Conservation (phyloP, 164 flowering plant species). For the Aristolochia californica region DNA sequence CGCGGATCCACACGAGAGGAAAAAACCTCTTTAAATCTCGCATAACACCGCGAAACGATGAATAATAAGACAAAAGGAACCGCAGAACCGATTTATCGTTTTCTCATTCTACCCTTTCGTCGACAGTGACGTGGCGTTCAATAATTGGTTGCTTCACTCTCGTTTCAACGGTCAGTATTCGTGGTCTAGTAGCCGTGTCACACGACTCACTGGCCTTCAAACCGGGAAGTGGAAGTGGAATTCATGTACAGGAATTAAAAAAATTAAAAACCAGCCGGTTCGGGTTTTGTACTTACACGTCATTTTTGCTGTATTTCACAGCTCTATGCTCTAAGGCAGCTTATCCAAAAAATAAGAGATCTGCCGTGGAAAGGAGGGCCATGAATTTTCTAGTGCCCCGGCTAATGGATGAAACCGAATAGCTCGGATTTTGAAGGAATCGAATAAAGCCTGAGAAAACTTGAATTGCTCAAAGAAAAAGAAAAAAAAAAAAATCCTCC, state of each 20-base stretch:
- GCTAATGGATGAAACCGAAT: neutral
- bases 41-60: neutral
- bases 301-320: slow-evolving; percentile 1
- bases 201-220: too few species aligned
- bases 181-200: too few species aligned
- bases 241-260: neutral
- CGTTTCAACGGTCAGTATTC: slow-evolving; percentile 12
- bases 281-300: too few species aligned
- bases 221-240: too few species aligned
- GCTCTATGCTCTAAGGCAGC: neutral
- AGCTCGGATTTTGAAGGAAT: slow-evolving; percentile 6
- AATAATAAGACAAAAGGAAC: neutral
- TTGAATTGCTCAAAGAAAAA: neutral
- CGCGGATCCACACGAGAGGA: neutral
- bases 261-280: neutral
- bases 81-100: neutral
- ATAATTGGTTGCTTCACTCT: slow-evolving; percentile 18
- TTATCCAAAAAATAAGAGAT: neutral
- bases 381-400: neutral
- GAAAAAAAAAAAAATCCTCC: neutral
- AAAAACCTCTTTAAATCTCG: neutral
- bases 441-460: neutral
- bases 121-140: neutral
- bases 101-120: neutral
- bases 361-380: slow-evolving; percentile 6